Evolutionary conservation across 2,329 filamentous ascomycete species (phyloP).

Genomic region (Pseudogymnoascus sp.): DNA sequence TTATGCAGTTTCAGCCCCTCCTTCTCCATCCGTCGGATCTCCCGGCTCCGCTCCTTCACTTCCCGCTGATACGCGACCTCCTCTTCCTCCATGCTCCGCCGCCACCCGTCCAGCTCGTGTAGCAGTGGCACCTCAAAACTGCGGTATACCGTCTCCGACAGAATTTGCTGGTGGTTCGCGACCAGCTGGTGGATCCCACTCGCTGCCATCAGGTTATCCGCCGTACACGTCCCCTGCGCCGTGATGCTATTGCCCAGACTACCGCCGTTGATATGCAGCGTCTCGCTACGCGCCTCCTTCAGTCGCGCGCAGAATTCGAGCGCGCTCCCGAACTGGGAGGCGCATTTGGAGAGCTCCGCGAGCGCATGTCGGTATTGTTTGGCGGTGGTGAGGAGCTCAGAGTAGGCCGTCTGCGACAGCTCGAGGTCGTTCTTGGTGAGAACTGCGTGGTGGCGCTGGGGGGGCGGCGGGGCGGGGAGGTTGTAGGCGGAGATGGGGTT

Average conservation of each 20-base stretch:
- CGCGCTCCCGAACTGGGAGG: conserved; percentile 54
- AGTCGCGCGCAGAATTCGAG: conserved; percentile 60
- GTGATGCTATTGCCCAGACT: conserved; percentile 35
- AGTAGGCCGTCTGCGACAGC: conserved; percentile 52
- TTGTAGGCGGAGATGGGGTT: conserved; percentile 50
- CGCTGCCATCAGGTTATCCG: conserved; percentile 52
- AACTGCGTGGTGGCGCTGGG: conserved; percentile 47
- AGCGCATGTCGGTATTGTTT: conserved; percentile 57
- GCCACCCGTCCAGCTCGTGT: conserved; percentile 61
- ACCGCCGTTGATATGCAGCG: conserved; percentile 33
- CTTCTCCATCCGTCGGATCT: conserved; percentile 56
- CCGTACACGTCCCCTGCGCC: conserved; percentile 46
- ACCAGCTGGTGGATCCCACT: conserved; percentile 58
- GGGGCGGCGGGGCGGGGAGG: conserved; percentile 48
- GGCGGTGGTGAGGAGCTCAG: conserved; percentile 51
- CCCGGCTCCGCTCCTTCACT: conserved; percentile 45
- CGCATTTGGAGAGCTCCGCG: conserved; percentile 49
- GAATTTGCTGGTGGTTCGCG: conserved; percentile 62
- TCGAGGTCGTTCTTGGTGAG: conserved; percentile 56
- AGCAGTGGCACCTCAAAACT: conserved; percentile 59
- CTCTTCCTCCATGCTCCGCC: conserved; percentile 54
- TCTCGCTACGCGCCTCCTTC: conserved; percentile 56
- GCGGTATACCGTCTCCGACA: conserved; percentile 59
- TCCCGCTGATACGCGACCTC: conserved; percentile 50
- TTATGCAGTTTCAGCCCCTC: conserved; percentile 53